These are phyloP conservation scores for Cylindrotheca fusiformis DNA, from an alignment of 108 stramenopile genomes.

Conservation along the genomic window DNA sequence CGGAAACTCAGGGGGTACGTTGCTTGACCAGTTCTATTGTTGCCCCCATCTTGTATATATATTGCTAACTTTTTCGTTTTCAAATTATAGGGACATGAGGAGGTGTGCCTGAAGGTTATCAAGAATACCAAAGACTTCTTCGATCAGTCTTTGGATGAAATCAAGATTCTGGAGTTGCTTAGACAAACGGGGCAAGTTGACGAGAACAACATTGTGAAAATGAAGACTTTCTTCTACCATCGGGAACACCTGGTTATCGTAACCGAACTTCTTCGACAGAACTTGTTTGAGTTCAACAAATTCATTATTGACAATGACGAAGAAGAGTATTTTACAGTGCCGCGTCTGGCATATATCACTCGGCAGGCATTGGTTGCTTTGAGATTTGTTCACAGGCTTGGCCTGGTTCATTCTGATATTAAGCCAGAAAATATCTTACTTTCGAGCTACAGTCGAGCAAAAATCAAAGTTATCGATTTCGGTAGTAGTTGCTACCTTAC, in stretches of 20 bases:
- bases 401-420: conserved; percentile 96
- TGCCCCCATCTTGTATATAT: too few species aligned
- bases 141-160: conserved; percentile 98
- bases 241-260: conserved; percentile 97
- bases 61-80: not conserved
- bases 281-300: conserved; percentile 95
- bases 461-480: conserved; percentile 98
- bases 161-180: conserved; percentile 91
- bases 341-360: conserved; percentile 79
- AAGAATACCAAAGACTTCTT: conserved; percentile 99
- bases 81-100: conserved; percentile 62
- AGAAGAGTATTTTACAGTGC: conserved; percentile 90
- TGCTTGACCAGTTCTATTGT: not conserved
- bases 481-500: conserved; percentile 95
- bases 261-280: conserved; percentile 93
- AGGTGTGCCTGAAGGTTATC: conserved; percentile 96
- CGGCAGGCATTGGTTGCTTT: conserved; percentile 88
- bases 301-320: conserved; percentile 80
- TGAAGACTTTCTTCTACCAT: conserved; percentile 96
- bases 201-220: conserved; percentile 80
- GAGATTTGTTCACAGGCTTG: conserved; percentile 86
- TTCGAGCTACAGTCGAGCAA: conserved; percentile 69
- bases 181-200: conserved; percentile 80
- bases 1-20: conserved; percentile 59
- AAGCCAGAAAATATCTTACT: conserved; percentile 99